phyloP scores from a whole-genome alignment of 805 yeast species.

The Cyberlindnera galapagoensis region DNA sequence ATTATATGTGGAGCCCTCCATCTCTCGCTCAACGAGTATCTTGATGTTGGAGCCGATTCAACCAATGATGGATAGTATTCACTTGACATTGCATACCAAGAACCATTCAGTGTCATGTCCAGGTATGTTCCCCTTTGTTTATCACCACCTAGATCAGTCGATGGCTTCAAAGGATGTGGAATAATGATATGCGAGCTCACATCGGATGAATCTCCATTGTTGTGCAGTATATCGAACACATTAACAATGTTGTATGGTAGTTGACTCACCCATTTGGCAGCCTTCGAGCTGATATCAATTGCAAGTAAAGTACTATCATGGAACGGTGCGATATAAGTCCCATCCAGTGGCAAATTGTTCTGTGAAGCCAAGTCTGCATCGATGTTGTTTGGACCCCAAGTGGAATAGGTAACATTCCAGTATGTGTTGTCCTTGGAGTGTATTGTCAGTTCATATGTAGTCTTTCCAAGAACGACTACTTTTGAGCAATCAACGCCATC shows the following conservation, averaged over 20 bases:
- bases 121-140: conserved; percentile 51
- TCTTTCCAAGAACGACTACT: conserved; percentile 57
- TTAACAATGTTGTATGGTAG: conserved; percentile 67
- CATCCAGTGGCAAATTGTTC: conserved; percentile 56
- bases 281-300: conserved; percentile 57
- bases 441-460: conserved; percentile 69
- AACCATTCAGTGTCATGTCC: conserved; percentile 52
- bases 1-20: conserved; percentile 37
- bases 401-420: conserved; percentile 82
- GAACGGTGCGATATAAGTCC: conserved; percentile 74
- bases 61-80: conserved; percentile 74
- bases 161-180: conserved; percentile 57
- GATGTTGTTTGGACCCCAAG: conserved; percentile 89
- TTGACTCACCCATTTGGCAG: conserved; percentile 74
- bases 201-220: conserved; percentile 15
- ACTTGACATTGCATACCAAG: conserved; percentile 87
- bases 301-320: conserved; percentile 78
- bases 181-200: conserved; percentile 39
- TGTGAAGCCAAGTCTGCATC: conserved; percentile 48
- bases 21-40: conserved; percentile 39
- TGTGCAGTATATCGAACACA: conserved; percentile 66
- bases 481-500: conserved; percentile 24
- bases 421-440: conserved; percentile 62
- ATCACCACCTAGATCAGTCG: conserved; percentile 16
- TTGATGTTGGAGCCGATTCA: conserved; percentile 69